Conservation (phyloP, 192 early-diverging fungal species). For the Coemansia asiatica region DNA sequence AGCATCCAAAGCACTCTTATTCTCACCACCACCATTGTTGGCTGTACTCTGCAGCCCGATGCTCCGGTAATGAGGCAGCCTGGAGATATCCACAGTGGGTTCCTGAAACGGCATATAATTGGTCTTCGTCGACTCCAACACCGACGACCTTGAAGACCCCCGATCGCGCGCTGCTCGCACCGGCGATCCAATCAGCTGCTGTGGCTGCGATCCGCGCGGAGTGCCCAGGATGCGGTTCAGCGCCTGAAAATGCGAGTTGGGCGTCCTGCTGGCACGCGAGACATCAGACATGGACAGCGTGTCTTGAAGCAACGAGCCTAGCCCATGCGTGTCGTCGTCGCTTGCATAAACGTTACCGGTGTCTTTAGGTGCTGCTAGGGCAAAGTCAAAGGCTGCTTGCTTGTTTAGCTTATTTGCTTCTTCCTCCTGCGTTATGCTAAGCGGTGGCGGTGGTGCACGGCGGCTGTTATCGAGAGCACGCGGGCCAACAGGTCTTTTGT, state of each 20-base stretch:
- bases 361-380: too few species aligned
- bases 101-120: conserved; percentile 55
- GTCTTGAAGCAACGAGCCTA: conserved; percentile 46
- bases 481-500: neutral
- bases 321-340: conserved; percentile 27
- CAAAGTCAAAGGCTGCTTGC: too few species aligned
- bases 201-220: neutral
- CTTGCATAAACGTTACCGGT: too few species aligned
- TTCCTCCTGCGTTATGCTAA: neutral
- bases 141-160: conserved; percentile 12
- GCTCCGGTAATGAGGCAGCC: conserved; percentile 28
- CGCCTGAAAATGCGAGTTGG: conserved; percentile 8
- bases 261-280: conserved; percentile 14
- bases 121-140: neutral
- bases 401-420: too few species aligned
- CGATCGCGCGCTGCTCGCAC: neutral
- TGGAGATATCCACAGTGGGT: conserved; percentile 41
- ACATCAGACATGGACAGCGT: conserved; percentile 18
- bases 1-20: too few species aligned
- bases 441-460: neutral
- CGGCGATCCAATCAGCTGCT: neutral
- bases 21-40: neutral
- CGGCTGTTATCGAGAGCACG: neutral
- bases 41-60: conserved; percentile 9
- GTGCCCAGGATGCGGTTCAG: conserved; percentile 10